phyloP scores from a whole-genome alignment of 2,329 filamentous ascomycete genomes.

The Plectosphaerella plurivora region DNA sequence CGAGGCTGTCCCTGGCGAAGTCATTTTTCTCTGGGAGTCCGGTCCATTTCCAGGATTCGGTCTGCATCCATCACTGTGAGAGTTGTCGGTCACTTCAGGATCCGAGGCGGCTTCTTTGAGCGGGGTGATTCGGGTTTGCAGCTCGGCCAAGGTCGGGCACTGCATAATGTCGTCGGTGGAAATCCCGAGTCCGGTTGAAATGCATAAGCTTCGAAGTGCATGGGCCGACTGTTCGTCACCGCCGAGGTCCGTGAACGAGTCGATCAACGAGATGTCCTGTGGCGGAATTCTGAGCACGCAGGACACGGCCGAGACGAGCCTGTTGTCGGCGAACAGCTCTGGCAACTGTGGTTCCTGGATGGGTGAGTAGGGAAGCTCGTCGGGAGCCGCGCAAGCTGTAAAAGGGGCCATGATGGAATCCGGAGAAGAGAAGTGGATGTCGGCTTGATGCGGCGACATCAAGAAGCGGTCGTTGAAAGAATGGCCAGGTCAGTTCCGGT shows the following conservation, averaged over 20 bases:
- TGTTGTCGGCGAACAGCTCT: slow-evolving; percentile 19
- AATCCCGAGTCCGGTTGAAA: slow-evolving; percentile 28
- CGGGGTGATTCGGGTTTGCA: slow-evolving; percentile 31
- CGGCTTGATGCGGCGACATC: too few species aligned
- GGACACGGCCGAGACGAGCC: slow-evolving; percentile 27
- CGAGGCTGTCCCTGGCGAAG: slow-evolving; percentile 16
- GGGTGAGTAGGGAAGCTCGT: slow-evolving; percentile 6
- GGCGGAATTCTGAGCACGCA: slow-evolving; percentile 28
- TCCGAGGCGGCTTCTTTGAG: not conserved
- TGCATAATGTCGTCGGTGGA: slow-evolving; percentile 34
- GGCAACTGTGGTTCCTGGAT: not conserved
- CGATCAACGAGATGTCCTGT: slow-evolving; percentile 26
- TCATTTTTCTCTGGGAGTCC: not conserved
- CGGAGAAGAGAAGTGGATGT: too few species aligned
- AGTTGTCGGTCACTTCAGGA: slow-evolving; percentile 1
- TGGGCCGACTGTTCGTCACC: slow-evolving; percentile 30
- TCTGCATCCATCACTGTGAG: slow-evolving; percentile 6
- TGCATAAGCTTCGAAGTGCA: slow-evolving; percentile 26
- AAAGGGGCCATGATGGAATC: not conserved
- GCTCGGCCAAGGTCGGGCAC: slow-evolving; percentile 38
- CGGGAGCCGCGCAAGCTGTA: slow-evolving; percentile 2
- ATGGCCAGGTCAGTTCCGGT: too few species aligned
- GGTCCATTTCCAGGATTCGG: not conserved
- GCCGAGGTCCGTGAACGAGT: slow-evolving; percentile 40
- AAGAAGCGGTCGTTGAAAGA: too few species aligned